Evolutionary conservation across 169 alveolate species (phyloP).

Genomic region (Plasmodium gallinaceum): DNA sequence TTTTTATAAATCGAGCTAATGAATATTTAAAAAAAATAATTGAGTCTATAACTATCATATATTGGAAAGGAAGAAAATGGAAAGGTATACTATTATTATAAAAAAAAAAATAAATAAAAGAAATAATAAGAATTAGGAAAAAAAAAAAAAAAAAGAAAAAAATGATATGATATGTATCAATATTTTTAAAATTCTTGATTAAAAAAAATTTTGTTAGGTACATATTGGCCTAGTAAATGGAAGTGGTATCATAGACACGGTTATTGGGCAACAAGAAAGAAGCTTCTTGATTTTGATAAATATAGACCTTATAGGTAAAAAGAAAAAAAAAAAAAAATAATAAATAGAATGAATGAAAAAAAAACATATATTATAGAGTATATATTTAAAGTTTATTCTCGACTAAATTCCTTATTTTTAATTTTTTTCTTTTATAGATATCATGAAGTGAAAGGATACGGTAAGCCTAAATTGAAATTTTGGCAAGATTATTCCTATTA

Average conservation of each 20-base stretch:
- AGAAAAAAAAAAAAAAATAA: neutral
- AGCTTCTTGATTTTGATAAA: conserved; percentile 86
- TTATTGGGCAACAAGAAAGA: conserved; percentile 93
- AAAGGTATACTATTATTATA: conserved; percentile 36
- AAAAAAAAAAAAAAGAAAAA: neutral
- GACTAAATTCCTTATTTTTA: neutral
- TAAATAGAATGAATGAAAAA: neutral
- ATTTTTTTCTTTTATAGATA: conserved; percentile 77
- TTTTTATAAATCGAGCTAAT: conserved; percentile 48
- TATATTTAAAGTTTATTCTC: too few species aligned
- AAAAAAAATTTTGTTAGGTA: conserved; percentile 53
- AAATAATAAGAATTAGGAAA: neutral
- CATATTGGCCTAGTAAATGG: conserved; percentile 89
- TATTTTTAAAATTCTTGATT: neutral
- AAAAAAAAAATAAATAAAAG: neutral
- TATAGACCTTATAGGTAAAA: conserved; percentile 87
- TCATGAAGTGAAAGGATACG: conserved; percentile 90
- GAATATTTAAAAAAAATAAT: conserved; percentile 42
- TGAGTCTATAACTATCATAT: conserved; percentile 35
- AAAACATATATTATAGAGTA: too few species aligned
- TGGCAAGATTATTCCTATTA: conserved; percentile 88
- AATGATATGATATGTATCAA: neutral
- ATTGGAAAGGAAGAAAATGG: conserved; percentile 78
- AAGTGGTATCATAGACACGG: conserved; percentile 92
- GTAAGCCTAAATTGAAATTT: conserved; percentile 81